Evolutionary conservation across 345 rosid genomes (phyloP).

Genomic region (Pistacia atlantica): DNA sequence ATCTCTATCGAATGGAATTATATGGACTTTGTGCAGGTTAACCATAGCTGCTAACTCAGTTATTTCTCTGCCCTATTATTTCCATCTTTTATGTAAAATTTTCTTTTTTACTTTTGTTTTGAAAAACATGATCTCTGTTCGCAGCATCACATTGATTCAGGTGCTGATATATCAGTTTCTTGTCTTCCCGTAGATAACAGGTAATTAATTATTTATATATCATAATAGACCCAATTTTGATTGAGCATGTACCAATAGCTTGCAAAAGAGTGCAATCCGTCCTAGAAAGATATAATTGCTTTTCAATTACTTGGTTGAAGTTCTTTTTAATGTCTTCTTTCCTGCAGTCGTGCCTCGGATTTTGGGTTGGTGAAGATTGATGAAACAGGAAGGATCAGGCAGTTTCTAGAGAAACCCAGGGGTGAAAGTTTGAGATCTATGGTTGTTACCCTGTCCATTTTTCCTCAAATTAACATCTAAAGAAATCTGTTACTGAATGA

Average conservation of each 20-base stretch:
- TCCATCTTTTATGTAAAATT: neutral
- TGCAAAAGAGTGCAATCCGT: constrained; percentile 1
- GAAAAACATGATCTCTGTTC: constrained; percentile 15
- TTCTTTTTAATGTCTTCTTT: constrained; percentile 14
- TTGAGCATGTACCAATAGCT: neutral
- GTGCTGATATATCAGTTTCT: constrained; percentile 69
- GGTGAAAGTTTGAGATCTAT: constrained; percentile 68
- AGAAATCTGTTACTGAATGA: neutral
- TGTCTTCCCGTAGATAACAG: constrained; percentile 64
- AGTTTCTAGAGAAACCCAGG: constrained; percentile 76
- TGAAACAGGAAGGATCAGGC: constrained; percentile 54
- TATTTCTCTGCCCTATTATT: constrained; percentile 8
- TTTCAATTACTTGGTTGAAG: constrained; percentile 1
- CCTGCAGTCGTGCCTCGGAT: constrained; percentile 71
- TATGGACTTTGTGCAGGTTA: constrained; percentile 86
- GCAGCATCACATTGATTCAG: constrained; percentile 67
- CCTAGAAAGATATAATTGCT: neutral
- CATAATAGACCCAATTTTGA: neutral
- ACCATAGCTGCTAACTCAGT: constrained; percentile 6
- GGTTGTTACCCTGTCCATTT: constrained; percentile 40
- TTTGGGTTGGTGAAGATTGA: constrained; percentile 80
- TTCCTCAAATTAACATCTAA: neutral
- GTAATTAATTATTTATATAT: constrained; percentile 32
- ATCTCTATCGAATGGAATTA: constrained; percentile 92
- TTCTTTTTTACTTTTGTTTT: neutral